Conservation (phyloP, 169 alveolate species). For the Theileria equi region DNA sequence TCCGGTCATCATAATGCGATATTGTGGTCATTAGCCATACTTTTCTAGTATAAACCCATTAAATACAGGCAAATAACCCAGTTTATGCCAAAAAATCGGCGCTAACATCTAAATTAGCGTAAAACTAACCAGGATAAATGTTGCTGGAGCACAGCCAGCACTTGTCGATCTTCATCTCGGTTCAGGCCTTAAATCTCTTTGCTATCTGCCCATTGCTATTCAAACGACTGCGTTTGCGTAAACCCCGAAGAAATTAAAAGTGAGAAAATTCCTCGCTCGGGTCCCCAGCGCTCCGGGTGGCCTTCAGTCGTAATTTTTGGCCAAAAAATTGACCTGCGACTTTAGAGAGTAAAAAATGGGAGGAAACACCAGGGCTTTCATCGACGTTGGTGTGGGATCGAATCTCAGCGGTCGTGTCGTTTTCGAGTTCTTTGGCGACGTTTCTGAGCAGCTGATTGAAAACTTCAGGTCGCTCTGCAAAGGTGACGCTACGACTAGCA, state of each 20-base stretch:
- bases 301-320: too few relatives aligned
- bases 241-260: too few relatives aligned
- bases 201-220: too few relatives aligned
- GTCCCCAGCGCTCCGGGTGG: too few relatives aligned
- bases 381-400: constrained; percentile 74
- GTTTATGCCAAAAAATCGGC: too few relatives aligned
- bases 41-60: too few relatives aligned
- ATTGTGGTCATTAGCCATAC: too few relatives aligned
- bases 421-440: constrained; percentile 89
- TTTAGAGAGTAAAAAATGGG: constrained; percentile 18
- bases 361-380: constrained; percentile 34
- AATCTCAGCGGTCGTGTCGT: constrained; percentile 86
- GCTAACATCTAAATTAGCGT: too few relatives aligned
- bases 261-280: too few relatives aligned
- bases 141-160: constrained; percentile 96
- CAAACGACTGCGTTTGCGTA: too few relatives aligned
- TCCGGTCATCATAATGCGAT: too few relatives aligned
- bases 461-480: constrained; percentile 85
- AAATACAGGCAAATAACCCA: not conserved
- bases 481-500: constrained; percentile 16
- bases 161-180: constrained; percentile 94
- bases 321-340: not conserved
- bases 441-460: constrained; percentile 88
- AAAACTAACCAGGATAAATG: constrained; percentile 92
- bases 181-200: too few relatives aligned